Base-by-base conservation (phyloP, 2,329 filamentous ascomycete genomes). In the Fusarium tupiense region DNA sequence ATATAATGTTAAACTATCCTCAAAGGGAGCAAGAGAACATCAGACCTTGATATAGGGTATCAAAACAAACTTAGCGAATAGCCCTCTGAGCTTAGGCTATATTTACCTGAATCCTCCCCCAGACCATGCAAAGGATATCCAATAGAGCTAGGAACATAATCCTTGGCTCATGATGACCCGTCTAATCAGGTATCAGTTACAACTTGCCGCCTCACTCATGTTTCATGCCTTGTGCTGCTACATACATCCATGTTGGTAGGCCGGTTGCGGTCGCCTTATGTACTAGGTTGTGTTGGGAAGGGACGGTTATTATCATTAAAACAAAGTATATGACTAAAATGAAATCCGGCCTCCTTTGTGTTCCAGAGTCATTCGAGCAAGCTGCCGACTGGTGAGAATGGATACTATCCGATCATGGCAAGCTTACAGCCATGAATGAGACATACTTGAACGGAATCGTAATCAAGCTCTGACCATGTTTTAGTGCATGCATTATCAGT, bases 401-500 rank as follows among this genome's bases (percentile, higher is more conserved):
- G 38, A 46, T 26, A 22, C 40, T 47, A 11, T 24, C 35, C 33
- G 22, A 29, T n/a, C 20, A 16, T 37, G 26, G 29, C 29, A 69
- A 53, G 52, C 24, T 43, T 44, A 38, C 24, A 29, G 47, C 37
- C 13, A 38, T 40, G 26, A 53, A 59, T 37, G 50, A 69, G 65
- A 69, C 44, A 64, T 17, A 22, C 31, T 38, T 38, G 33, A 52
- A 31, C 33, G 12, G 43, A 52, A 70, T 47, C 43, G 52, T 43
- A 66, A 69, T 66, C 65, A 49, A 52, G 44, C 62, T 71, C 58
- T 61, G 35, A 53, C 61, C 63, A 67, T 65, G 66, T 73, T 71
- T 71, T 73, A 73, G 71, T 73, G 71, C 57, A 35, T 73, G 66
- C 71, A 74, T 74, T 67, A 50, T 74, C 37, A 17, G 35, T 29